These are phyloP conservation scores for Chamaecrista fasciculata DNA, from an alignment of 306 rosid genomes.

Conservation along the genomic window DNA sequence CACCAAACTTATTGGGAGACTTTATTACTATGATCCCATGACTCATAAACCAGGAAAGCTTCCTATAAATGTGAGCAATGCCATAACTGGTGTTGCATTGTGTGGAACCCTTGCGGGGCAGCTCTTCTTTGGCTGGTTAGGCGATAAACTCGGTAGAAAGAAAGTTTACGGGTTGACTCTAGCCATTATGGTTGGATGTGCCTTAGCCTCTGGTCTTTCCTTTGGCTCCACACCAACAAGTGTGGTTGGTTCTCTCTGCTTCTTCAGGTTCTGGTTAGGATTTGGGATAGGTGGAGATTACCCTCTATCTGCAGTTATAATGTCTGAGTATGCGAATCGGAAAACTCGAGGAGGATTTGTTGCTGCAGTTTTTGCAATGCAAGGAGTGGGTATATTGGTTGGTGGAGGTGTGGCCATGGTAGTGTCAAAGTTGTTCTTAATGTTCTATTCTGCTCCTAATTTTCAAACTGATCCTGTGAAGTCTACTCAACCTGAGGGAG, in stretches of 20 bases:
- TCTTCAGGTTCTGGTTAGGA: slow-evolving; percentile 58
- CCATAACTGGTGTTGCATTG: slow-evolving; percentile 54
- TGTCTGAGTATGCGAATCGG: slow-evolving; percentile 65
- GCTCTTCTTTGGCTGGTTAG: slow-evolving; percentile 73
- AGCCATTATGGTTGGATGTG: slow-evolving; percentile 56
- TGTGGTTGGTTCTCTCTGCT: slow-evolving; percentile 48
- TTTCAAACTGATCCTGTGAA: slow-evolving; percentile 21
- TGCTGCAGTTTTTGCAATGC: slow-evolving; percentile 77
- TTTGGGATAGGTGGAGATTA: slow-evolving; percentile 65
- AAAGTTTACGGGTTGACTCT: slow-evolving; percentile 57
- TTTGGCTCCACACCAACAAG: slow-evolving; percentile 51
- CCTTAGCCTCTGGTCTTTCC: slow-evolving; percentile 54
- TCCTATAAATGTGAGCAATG: slow-evolving; percentile 44
- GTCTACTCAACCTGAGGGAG: slow-evolving; percentile 52
- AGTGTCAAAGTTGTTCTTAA: slow-evolving; percentile 35
- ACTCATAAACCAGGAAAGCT: slow-evolving; percentile 37
- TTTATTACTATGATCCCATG: slow-evolving; percentile 46
- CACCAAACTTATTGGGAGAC: slow-evolving; percentile 48
- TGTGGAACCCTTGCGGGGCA: slow-evolving; percentile 53
- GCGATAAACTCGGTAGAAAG: slow-evolving; percentile 58
- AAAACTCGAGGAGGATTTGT: slow-evolving; percentile 54
- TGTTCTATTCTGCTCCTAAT: slow-evolving; percentile 25
- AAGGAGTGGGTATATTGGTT: slow-evolving; percentile 64
- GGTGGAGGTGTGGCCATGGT: slow-evolving; percentile 57
- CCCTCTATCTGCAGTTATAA: slow-evolving; percentile 76